Conservation (phyloP, 2,329 filamentous ascomycete species). For the Cladosporium sp. region DNA sequence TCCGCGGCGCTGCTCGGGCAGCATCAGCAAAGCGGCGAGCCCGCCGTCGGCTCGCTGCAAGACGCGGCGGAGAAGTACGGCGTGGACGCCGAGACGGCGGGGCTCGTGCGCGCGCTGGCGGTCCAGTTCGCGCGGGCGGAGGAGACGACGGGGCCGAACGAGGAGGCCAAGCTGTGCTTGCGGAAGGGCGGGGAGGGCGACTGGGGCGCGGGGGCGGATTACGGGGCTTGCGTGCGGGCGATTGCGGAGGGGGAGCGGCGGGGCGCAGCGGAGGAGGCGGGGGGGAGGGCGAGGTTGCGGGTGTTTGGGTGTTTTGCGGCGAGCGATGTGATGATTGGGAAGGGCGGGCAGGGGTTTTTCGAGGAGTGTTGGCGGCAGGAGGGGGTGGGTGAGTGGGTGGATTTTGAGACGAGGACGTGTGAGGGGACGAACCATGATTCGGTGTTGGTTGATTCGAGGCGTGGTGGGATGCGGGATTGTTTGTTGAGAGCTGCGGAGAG, state of each 20-base stretch:
- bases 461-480: constrained; percentile 19
- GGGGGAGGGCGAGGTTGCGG: constrained; percentile 17
- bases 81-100: constrained; percentile 19
- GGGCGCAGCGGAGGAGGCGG: not conserved
- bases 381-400: constrained; percentile 26
- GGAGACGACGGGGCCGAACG: constrained; percentile 30
- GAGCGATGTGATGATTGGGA: constrained; percentile 39
- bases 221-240: constrained; percentile 21
- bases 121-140: constrained; percentile 26
- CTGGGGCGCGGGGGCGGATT: constrained; percentile 35
- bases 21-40: too few relatives aligned
- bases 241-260: constrained; percentile 16
- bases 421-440: constrained; percentile 37
- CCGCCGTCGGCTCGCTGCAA: constrained; percentile 7
- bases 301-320: constrained; percentile 33
- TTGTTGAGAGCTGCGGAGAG: constrained; percentile 14
- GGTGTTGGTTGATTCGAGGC: constrained; percentile 20
- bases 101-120: constrained; percentile 18
- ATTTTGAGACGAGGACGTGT: constrained; percentile 29
- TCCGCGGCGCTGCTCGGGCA: constrained; percentile 15
- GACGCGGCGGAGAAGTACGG: constrained; percentile 23
- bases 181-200: constrained; percentile 25
- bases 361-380: constrained; percentile 35
- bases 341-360: constrained; percentile 38
- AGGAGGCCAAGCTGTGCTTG: constrained; percentile 35